These are phyloP conservation scores for Microcyclospora tardicrescens DNA, from an alignment of 2,329 filamentous ascomycete species.

Conservation along the genomic window DNA sequence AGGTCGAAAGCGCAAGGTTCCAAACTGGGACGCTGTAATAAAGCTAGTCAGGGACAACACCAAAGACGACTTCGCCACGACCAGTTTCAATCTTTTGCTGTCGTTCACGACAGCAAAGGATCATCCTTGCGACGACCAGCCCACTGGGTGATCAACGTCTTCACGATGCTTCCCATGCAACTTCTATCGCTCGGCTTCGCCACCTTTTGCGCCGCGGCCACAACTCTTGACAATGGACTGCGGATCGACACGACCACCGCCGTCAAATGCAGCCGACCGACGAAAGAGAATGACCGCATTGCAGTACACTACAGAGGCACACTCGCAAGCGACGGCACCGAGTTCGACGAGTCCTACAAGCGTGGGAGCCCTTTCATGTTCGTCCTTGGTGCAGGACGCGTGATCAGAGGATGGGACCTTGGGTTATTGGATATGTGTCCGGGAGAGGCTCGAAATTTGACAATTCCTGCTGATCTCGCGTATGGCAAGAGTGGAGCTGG, in stretches of 20 bases:
- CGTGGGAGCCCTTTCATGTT: constrained; percentile 66
- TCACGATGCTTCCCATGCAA: too few relatives aligned
- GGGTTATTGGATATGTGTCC: constrained; percentile 89
- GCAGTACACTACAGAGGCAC: constrained; percentile 39
- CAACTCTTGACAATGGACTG: too few relatives aligned
- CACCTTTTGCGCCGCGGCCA: too few relatives aligned
- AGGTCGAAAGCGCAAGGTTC: too few relatives aligned
- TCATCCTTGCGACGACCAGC: too few relatives aligned
- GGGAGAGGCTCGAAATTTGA: constrained; percentile 79
- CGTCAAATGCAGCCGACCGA: constrained; percentile 32
- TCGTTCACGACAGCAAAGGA: too few relatives aligned
- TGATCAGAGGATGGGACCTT: constrained; percentile 92
- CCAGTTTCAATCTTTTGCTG: too few relatives aligned
- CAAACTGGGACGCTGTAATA: too few relatives aligned
- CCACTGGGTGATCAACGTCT: too few relatives aligned
- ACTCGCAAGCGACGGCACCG: constrained; percentile 46
- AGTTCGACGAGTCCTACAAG: constrained; percentile 79
- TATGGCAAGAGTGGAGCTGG: constrained; percentile 68
- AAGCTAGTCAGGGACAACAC: too few relatives aligned
- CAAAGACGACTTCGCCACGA: too few relatives aligned
- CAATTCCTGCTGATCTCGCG: constrained; percentile 72
- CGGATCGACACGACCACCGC: constrained; percentile 28
- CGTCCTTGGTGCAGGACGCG: constrained; percentile 63
- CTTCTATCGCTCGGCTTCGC: too few relatives aligned
- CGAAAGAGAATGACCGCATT: constrained; percentile 33